A percentile compares a stretch with the other conserved stretches of the same genome.
These are phyloP conservation scores for Leccinum fallax DNA, from an alignment of 1,284 basidiomycete genomes.

Conservation along the genomic window DNA sequence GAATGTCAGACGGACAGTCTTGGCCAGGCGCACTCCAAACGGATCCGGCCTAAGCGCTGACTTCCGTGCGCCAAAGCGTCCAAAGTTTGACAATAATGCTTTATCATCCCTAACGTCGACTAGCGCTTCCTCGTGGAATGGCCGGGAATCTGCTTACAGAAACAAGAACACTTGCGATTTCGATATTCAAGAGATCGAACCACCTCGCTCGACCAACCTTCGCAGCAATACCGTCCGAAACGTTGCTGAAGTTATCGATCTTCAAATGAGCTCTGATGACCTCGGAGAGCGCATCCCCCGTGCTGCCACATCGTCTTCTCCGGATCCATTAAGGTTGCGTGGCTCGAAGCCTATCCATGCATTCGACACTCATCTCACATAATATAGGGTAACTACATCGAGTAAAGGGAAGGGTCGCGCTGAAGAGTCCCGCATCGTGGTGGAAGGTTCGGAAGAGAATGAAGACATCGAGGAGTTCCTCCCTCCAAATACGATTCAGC, in stretches of 20 bases:
- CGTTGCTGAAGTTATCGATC: slow-evolving; percentile 22
- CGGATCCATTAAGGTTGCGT: slow-evolving; percentile 24
- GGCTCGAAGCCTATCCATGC: slow-evolving; percentile 3
- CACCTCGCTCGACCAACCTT: background rate
- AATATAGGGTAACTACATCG: background rate
- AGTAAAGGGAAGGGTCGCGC: slow-evolving; percentile 32
- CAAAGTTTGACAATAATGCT: slow-evolving; percentile 4
- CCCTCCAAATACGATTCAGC: background rate
- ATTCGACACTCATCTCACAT: slow-evolving; percentile 29
- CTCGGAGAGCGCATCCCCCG: slow-evolving; percentile 22
- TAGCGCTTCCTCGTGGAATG: no score
- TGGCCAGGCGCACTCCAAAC: slow-evolving; percentile 9
- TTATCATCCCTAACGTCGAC: no score
- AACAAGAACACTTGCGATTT: slow-evolving; percentile 4
- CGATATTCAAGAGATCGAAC: slow-evolving; percentile 27
- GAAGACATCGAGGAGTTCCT: slow-evolving; percentile 28
- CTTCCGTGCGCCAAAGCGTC: slow-evolving; percentile 22
- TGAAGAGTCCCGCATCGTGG: slow-evolving; percentile 1
- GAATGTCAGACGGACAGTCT: slow-evolving; percentile 23
- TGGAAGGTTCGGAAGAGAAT: slow-evolving; percentile 26
- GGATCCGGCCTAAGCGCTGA: background rate
- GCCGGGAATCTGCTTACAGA: no score
- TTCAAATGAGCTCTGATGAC: slow-evolving; percentile 24
- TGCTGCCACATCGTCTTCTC: slow-evolving; percentile 18
- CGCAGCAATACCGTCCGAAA: slow-evolving; percentile 9